Conservation (phyloP, 148 eudicot genomes). For the Tetragonia tetragonoides region DNA sequence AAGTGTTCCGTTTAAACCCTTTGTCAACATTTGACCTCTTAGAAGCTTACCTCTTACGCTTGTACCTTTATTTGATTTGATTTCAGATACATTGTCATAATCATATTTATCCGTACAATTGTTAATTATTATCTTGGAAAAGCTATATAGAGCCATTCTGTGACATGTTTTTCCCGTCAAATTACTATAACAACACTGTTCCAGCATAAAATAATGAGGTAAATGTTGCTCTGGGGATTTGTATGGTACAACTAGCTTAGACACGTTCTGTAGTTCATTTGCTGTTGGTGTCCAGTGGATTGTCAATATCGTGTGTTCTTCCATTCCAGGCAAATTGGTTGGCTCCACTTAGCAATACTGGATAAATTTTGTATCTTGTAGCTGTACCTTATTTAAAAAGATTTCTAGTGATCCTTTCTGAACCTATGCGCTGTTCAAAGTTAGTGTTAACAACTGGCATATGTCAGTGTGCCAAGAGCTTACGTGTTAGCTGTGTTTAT, state of each 20-base stretch:
- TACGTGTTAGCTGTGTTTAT: slow-evolving; percentile 10
- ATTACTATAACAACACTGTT: not conserved
- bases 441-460: not conserved
- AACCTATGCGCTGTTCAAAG: slow-evolving; percentile 6
- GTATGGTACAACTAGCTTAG: not conserved
- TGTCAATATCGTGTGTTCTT: not conserved
- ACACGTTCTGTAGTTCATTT: not conserved
- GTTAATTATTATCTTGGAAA: not conserved
- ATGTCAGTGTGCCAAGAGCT: not conserved
- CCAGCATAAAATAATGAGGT: not conserved
- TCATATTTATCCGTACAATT: not conserved
- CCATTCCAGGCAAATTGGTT: not conserved
- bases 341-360: not conserved
- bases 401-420: not conserved
- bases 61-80: not conserved
- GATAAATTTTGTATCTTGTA: not conserved
- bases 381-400: not conserved
- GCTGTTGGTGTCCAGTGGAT: not conserved
- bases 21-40: not conserved
- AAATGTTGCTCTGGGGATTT: not conserved
- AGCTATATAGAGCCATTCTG: not conserved
- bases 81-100: not conserved
- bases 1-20: not conserved
- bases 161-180: not conserved
- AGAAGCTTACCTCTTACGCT: not conserved